phyloP scores from a whole-genome alignment of 176 grass and related monocot genomes.

The Poa pratensis region DNA sequence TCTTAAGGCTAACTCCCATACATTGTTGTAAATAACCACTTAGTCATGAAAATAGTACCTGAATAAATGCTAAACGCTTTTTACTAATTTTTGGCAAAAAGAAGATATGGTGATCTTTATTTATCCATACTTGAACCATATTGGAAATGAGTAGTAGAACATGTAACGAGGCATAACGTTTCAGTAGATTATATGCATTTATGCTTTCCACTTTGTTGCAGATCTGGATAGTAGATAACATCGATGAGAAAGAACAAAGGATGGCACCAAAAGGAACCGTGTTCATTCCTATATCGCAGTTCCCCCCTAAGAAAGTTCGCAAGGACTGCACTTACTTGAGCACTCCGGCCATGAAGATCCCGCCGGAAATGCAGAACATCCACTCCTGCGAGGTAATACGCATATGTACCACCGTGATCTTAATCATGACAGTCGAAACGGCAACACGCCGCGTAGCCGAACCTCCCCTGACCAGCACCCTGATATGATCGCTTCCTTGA shows the following conservation, averaged over 20 bases:
- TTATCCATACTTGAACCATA: not conserved
- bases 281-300: constrained; percentile 75
- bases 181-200: not conserved
- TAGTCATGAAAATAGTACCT: not conserved
- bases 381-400: constrained; percentile 78
- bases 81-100: not conserved
- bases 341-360: constrained; percentile 87
- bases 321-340: constrained; percentile 79
- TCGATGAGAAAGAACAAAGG: constrained; percentile 67
- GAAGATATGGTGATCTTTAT: not conserved
- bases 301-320: constrained; percentile 68
- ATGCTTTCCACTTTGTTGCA: constrained; percentile 30
- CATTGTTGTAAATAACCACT: not conserved
- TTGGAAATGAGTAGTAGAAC: not conserved
- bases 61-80: not conserved
- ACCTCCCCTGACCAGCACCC: not conserved
- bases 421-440: not conserved
- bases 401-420: not conserved
- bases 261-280: constrained; percentile 65
- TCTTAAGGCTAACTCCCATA: not conserved
- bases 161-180: not conserved
- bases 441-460: not conserved
- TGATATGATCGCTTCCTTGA: not conserved
- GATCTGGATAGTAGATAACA: constrained; percentile 79
- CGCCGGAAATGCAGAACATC: constrained; percentile 75